phyloP scores from a whole-genome alignment of 257 asterid species.

The Solanum sitiens region DNA sequence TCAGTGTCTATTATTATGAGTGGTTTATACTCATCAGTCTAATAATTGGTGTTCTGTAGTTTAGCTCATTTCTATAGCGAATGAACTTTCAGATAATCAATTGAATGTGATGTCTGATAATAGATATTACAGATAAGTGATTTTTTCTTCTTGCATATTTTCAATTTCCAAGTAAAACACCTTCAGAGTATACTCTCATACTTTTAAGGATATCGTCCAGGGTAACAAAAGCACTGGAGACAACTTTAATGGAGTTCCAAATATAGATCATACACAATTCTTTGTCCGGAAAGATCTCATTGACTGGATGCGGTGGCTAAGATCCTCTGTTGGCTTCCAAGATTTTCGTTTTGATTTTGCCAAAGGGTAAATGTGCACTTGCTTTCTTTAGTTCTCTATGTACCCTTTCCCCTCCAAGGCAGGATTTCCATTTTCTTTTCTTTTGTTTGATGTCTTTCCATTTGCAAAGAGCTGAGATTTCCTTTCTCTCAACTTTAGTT shows the following conservation, averaged over 20 bases:
- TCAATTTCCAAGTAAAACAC: not conserved
- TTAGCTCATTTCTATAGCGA: not conserved
- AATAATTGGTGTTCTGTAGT: not conserved
- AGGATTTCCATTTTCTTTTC: not conserved
- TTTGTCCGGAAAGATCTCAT: slow-evolving; percentile 77
- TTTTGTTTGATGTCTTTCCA: not conserved
- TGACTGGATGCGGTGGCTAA: slow-evolving; percentile 78
- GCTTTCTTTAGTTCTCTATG: not conserved
- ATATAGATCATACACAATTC: slow-evolving; percentile 75
- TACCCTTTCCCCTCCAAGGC: not conserved
- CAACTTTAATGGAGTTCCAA: slow-evolving; percentile 84
- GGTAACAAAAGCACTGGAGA: slow-evolving; percentile 88
- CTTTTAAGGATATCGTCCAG: slow-evolving; percentile 27
- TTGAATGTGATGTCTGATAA: not conserved
- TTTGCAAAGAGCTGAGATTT: not conserved
- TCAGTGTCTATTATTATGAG: not conserved
- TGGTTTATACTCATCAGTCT: not conserved
- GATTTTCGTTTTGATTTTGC: slow-evolving; percentile 97
- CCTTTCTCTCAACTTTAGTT: slow-evolving; percentile 27
- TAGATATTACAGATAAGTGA: not conserved
- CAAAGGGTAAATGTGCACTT: slow-evolving; percentile 45
- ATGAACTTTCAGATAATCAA: not conserved
- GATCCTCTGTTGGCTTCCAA: slow-evolving; percentile 67
- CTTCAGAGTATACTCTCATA: not conserved
- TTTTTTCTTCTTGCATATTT: not conserved